phyloP scores from a whole-genome alignment of 305 asterid genomes.

The Ajuga reptans region DNA sequence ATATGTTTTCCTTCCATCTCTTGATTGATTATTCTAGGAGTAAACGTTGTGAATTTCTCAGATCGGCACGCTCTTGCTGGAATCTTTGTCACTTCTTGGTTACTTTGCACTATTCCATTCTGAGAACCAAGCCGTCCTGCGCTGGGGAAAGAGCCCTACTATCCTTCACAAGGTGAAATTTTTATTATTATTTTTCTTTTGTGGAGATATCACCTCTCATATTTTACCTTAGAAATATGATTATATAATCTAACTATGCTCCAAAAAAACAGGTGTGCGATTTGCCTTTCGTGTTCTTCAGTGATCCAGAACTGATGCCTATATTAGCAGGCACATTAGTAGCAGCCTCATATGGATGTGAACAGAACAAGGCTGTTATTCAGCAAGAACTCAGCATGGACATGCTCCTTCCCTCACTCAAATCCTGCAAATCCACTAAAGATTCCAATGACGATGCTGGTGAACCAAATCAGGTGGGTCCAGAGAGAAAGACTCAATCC shows the following conservation, averaged over 20 bases:
- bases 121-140: slow-evolving; percentile 92
- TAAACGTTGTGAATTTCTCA: slow-evolving; percentile 25
- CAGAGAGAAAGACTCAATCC: slow-evolving; percentile 45
- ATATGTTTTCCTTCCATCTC: background rate
- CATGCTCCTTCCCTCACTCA: slow-evolving; percentile 84
- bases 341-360: slow-evolving; percentile 85
- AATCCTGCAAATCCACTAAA: slow-evolving; percentile 54
- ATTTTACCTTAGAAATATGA: background rate
- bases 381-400: slow-evolving; percentile 97
- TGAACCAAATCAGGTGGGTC: slow-evolving; percentile 33
- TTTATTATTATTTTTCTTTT: background rate
- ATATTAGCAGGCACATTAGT: slow-evolving; percentile 71
- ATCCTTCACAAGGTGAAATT: slow-evolving; percentile 86
- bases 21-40: background rate
- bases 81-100: slow-evolving; percentile 81
- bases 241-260: slow-evolving; percentile 24
- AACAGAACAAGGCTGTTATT: slow-evolving; percentile 84
- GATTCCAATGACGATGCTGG: slow-evolving; percentile 36
- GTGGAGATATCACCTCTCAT: background rate
- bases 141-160: slow-evolving; percentile 99
- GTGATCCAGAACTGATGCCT: slow-evolving; percentile 91
- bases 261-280: slow-evolving; percentile 75
- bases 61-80: slow-evolving; percentile 78
- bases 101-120: slow-evolving; percentile 81
- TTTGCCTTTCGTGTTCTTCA: slow-evolving; percentile 88